These are phyloP conservation scores for Aristolochia californica DNA, from an alignment of 164 flowering plant species.

Conservation along the genomic window DNA sequence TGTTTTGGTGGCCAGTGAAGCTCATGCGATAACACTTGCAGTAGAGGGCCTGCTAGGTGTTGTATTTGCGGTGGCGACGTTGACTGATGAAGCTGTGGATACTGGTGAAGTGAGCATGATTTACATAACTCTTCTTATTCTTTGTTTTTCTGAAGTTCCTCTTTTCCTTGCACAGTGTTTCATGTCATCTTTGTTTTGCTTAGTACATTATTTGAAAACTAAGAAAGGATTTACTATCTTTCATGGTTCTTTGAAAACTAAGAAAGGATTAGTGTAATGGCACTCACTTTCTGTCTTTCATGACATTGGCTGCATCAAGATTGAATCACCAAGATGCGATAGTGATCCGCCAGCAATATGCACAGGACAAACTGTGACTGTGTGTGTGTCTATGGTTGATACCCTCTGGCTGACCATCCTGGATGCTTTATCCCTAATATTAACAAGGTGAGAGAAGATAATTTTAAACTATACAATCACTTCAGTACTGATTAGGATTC, in stretches of 20 bases:
- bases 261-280: not conserved
- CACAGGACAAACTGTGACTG: conserved; percentile 65
- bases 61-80: conserved; percentile 89
- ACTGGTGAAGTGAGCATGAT: conserved; percentile 63
- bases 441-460: conserved; percentile 47
- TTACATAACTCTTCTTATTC: not conserved
- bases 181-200: not conserved
- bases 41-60: conserved; percentile 95
- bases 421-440: conserved; percentile 84
- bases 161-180: not conserved
- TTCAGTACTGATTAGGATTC: no score
- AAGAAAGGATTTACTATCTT: not conserved
- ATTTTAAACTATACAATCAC: no score
- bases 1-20: conserved; percentile 97
- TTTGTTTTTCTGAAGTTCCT: not conserved
- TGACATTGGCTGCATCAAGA: conserved; percentile 27
- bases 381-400: conserved; percentile 90
- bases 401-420: conserved; percentile 91
- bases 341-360: conserved; percentile 41
- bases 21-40: conserved; percentile 96
- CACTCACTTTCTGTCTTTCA: not conserved
- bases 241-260: not conserved
- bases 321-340: conserved; percentile 87
- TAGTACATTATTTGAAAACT: not conserved
- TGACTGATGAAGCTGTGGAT: conserved; percentile 98